A percentile compares a stretch with the other conserved stretches of the same genome.
phyloP scores from a whole-genome alignment of 306 rosid species.

The Carpinus viminea region DNA sequence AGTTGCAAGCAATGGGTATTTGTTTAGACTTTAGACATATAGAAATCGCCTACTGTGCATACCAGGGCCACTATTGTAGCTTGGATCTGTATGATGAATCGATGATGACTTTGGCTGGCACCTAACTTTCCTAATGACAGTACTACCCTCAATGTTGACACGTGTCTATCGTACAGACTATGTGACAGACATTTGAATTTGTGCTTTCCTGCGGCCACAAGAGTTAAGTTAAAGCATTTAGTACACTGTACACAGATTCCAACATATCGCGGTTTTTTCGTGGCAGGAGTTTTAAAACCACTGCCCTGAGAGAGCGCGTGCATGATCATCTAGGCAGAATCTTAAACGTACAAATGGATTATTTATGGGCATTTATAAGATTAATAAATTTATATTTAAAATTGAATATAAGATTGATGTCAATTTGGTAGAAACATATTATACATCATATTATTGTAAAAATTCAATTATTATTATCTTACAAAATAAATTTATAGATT shows the following conservation, averaged over 20 bases:
- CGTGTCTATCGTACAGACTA: not conserved
- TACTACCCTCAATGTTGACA: conserved; percentile 15
- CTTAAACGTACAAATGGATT: too few species aligned
- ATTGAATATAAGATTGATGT: too few species aligned
- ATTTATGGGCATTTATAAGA: too few species aligned
- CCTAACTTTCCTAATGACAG: conserved; percentile 16
- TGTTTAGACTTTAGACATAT: conserved; percentile 27
- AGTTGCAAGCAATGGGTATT: conserved; percentile 24
- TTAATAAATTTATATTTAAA: too few species aligned
- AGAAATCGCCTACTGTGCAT: conserved; percentile 28
- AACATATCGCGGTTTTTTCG: conserved; percentile 2
- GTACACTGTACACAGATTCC: conserved; percentile 1
- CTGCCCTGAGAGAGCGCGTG: not conserved
- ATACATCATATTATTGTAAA: too few species aligned
- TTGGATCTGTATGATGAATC: conserved; percentile 4
- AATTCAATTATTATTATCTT: too few species aligned
- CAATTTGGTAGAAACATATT: too few species aligned
- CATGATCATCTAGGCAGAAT: not conserved
- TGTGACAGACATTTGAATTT: too few species aligned
- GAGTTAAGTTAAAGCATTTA: not conserved
- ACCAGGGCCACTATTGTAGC: conserved; percentile 36
- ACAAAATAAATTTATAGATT: too few species aligned
- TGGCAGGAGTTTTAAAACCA: not conserved
- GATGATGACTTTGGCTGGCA: conserved; percentile 28
- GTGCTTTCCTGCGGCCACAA: not conserved